Evolutionary conservation across 768 basidiomycete genomes (phyloP).

Genomic region (Porphyrellus cyaneotinctus): DNA sequence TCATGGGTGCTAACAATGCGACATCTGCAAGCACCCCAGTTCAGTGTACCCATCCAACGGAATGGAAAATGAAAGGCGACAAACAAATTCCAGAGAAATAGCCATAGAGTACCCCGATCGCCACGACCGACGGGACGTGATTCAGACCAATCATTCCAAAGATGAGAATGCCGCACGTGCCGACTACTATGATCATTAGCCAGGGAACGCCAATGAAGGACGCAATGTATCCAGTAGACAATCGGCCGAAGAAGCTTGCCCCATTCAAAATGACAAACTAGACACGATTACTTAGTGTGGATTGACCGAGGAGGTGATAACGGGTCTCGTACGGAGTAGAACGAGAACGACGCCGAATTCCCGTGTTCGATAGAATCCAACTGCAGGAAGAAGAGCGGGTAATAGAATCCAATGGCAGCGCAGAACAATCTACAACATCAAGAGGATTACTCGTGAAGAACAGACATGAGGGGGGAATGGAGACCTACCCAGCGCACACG

Average conservation of each 20-base stretch:
- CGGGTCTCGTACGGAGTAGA: slow-evolving; percentile 44
- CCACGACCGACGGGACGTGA: slow-evolving; percentile 32
- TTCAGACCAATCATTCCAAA: slow-evolving; percentile 42
- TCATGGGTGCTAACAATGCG: no score
- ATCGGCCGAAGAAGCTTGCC: slow-evolving; percentile 46
- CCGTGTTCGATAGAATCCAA: slow-evolving; percentile 48
- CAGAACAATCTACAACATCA: slow-evolving; percentile 13
- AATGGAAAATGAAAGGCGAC: slow-evolving; percentile 2
- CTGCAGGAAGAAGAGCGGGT: slow-evolving; percentile 57
- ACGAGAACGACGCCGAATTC: slow-evolving; percentile 44
- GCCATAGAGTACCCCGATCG: slow-evolving; percentile 42
- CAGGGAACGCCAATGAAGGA: slow-evolving; percentile 42
- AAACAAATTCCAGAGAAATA: slow-evolving; percentile 44
- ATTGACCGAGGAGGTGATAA: no score
- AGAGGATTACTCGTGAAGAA: background rate
- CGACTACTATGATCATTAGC: slow-evolving; percentile 34
- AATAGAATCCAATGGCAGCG: slow-evolving; percentile 40
- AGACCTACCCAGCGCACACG: slow-evolving; percentile 19
- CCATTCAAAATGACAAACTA: slow-evolving; percentile 53
- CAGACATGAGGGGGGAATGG: background rate
- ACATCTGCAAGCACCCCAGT: no score
- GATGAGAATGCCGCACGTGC: slow-evolving; percentile 34
- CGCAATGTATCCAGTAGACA: slow-evolving; percentile 42
- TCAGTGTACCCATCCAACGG: no score
- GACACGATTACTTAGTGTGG: background rate